These are phyloP conservation scores for Mucor lusitanicus DNA, from an alignment of 371 early-diverging fungal genomes.

Conservation along the genomic window DNA sequence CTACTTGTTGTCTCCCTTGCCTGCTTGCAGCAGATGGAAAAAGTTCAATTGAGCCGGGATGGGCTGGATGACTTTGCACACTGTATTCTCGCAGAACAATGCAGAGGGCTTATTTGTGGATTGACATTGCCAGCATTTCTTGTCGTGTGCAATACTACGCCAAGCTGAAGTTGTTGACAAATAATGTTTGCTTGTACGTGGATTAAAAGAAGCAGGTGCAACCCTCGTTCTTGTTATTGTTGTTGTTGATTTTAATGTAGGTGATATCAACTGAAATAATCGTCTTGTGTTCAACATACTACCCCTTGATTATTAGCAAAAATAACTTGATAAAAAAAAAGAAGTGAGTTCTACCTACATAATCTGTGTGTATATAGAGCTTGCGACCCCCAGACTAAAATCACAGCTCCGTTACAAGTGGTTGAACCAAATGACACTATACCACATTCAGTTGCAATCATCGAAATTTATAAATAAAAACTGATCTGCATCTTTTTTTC, in stretches of 20 bases:
- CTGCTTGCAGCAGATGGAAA: constrained; percentile 60
- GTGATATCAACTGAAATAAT: constrained; percentile 8
- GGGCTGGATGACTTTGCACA: constrained; percentile 73
- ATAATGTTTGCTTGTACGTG: neutral
- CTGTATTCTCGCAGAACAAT: constrained; percentile 55
- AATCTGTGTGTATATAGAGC: neutral
- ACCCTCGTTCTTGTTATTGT: constrained; percentile 3
- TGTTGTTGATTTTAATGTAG: constrained; percentile 4
- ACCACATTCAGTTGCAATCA: neutral
- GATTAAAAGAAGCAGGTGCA: neutral
- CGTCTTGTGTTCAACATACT: constrained; percentile 13
- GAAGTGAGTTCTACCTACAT: neutral
- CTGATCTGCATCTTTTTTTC: neutral
- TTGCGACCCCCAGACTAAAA: neutral
- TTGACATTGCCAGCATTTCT: constrained; percentile 56
- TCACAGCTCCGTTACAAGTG: neutral
- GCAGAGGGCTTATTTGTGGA: constrained; percentile 42
- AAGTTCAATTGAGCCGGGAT: constrained; percentile 63
- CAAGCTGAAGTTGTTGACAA: constrained; percentile 7
- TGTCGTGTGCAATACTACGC: constrained; percentile 19
- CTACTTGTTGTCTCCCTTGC: constrained; percentile 30
- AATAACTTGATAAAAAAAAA: neutral
- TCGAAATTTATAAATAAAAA: neutral
- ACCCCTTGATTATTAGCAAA: constrained; percentile 16
- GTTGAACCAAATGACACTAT: neutral